Evolutionary conservation across 2,329 filamentous ascomycete genomes (phyloP), one percentile per base, ranked within the genome.

Genomic region (Albifimbria verrucaria): DNA sequence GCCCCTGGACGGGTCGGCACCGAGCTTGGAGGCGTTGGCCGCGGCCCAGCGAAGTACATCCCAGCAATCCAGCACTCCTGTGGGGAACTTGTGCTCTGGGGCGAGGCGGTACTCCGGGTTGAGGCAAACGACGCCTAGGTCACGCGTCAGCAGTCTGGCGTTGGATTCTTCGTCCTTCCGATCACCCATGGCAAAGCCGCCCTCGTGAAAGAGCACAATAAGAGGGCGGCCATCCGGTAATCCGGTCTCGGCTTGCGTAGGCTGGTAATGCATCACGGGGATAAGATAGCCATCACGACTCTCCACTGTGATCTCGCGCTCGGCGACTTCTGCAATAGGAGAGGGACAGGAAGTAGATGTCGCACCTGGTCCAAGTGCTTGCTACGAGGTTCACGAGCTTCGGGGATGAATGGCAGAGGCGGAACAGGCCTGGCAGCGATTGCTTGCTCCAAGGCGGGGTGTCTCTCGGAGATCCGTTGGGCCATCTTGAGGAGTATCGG

Each of bases 1-100:
- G 2, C 58, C 58, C 2, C 42, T 39, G 2, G 25, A n/a, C 1
- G 43, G 47, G 22, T 60, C 55, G 2, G 48, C 58, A 3, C 57
- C 57, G 11, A 54, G 32, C 5, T 39, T 12, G 32, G 32, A 12
- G 32, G 32, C 32, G 32, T 39, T 39, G 32, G 12, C 12, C 18
- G 32, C 32, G 5, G 41, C n/a, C 41, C 52, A 54, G 10, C 45
- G 26, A 12, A 54, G 15, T 5, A 45, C 39, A 23, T 54, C 52
- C 52, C 49, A 54, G 21, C 39, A 46, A 18, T 54, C 49, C 22
- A 51, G n/a, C 7, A 42, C 17, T 10, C 45, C 45, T 1, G 46
- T 49, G 15, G 49, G 52, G 20, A 49, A 54, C 25, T 51, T 51
- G 26, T 54, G 25, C 21, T 51, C 52, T 4, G 52, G 52, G 12